These are phyloP conservation scores for Panellus pusillus DNA, from an alignment of 768 basidiomycete species.

Conservation along the genomic window DNA sequence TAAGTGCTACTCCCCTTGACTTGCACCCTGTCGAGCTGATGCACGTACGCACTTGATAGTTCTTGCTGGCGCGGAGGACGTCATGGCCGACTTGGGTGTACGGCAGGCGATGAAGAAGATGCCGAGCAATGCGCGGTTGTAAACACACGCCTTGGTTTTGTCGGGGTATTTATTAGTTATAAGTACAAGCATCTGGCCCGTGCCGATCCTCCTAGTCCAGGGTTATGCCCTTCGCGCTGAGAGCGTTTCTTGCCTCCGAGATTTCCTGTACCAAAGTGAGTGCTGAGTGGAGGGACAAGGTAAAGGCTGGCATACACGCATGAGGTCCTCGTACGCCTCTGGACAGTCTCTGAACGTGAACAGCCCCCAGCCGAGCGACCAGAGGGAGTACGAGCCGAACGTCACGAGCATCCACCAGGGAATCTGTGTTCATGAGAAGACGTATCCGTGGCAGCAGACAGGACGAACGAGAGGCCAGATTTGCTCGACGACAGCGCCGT, in stretches of 20 bases:
- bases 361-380: slow-evolving; percentile 74
- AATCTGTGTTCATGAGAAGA: slow-evolving; percentile 42
- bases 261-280: slow-evolving; percentile 50
- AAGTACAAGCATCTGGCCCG: too few relatives aligned
- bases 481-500: slow-evolving; percentile 42
- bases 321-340: slow-evolving; percentile 72
- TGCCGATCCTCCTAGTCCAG: slow-evolving; percentile 37
- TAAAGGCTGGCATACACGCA: slow-evolving; percentile 35
- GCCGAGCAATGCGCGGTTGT: slow-evolving; percentile 43
- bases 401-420: slow-evolving; percentile 83
- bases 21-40: slow-evolving; percentile 15
- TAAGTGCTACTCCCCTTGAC: slow-evolving; percentile 29
- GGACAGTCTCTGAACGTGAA: slow-evolving; percentile 76
- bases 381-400: slow-evolving; percentile 78
- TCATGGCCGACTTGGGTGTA: slow-evolving; percentile 72
- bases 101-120: slow-evolving; percentile 73
- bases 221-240: slow-evolving; percentile 45
- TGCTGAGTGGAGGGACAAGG: not conserved
- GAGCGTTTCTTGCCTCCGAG: slow-evolving; percentile 48
- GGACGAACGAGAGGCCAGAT: slow-evolving; percentile 61
- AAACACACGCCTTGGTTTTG: too few relatives aligned
- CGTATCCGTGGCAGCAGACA: not conserved
- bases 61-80: slow-evolving; percentile 78
- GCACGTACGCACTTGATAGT: slow-evolving; percentile 33
- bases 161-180: too few relatives aligned